A percentile compares a stretch with the other conserved stretches of the same genome.
phyloP scores from a whole-genome alignment of 495 filamentous ascomycete genomes.

The Aspergillus steynii region DNA sequence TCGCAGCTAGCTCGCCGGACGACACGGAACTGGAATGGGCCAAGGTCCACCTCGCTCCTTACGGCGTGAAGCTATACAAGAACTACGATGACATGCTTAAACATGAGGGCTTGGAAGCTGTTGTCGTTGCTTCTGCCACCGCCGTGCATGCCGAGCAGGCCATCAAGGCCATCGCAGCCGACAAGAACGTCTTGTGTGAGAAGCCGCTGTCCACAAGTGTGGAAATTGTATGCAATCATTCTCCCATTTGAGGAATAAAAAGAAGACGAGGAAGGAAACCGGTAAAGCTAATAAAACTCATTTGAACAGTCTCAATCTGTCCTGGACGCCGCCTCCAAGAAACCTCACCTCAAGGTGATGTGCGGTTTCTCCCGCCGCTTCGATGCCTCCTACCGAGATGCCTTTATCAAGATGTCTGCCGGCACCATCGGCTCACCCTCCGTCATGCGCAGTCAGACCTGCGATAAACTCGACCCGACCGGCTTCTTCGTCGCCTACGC shows the following conservation, averaged over 20 bases:
- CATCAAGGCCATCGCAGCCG: slow-evolving; percentile 54
- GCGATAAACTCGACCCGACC: slow-evolving; percentile 55
- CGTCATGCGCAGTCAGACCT: slow-evolving; percentile 57
- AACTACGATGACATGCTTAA: slow-evolving; percentile 59
- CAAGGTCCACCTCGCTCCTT: slow-evolving; percentile 45
- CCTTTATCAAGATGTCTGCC: slow-evolving; percentile 42
- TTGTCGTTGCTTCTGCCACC: slow-evolving; percentile 54
- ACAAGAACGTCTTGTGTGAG: slow-evolving; percentile 58
- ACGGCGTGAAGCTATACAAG: slow-evolving; percentile 48
- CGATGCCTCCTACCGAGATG: slow-evolving; percentile 56
- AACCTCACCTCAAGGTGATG: slow-evolving; percentile 58
- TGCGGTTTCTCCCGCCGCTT: slow-evolving; percentile 61
- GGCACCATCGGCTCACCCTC: slow-evolving; percentile 53
- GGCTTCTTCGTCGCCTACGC: slow-evolving; percentile 61
- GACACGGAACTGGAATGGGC: slow-evolving; percentile 54
- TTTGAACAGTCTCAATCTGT: slow-evolving; percentile 50
- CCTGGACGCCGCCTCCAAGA: slow-evolving; percentile 48
- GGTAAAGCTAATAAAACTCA: slow-evolving; percentile 2
- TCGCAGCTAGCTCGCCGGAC: slow-evolving; percentile 53
- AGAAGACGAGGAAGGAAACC: background rate
- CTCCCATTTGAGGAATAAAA: background rate
- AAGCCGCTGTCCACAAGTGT: slow-evolving; percentile 53
- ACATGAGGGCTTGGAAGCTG: slow-evolving; percentile 53
- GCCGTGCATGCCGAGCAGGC: slow-evolving; percentile 58
- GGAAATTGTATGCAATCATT: slow-evolving; percentile 45